Evolutionary conservation across 345 rosid genomes (phyloP), one percentile per base, ranked within the genome.

Genomic region (Camelina sativa): DNA sequence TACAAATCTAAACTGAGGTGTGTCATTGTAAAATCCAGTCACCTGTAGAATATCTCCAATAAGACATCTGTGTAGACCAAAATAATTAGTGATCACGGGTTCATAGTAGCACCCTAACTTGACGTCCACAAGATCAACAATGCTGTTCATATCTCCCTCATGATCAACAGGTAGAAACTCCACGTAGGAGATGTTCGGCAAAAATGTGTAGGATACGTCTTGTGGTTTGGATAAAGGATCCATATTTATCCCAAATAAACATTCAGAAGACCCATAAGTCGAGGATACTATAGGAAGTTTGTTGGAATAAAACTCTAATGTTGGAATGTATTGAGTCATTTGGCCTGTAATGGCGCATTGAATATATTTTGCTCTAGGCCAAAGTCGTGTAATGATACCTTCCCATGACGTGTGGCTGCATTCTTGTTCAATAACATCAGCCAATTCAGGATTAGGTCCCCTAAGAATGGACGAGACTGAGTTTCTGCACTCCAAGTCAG

Each of bases 1-100:
- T 17, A 88, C 85, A 35, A 86, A 86, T 11, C 82, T 76, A 63
- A 85, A 88, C 11, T 83, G 85, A 12, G 96, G 93, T 15, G 93
- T 76, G 4, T 48, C 80, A 70, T 88, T 85, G 82, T 86, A 71
- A 68, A 86, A 88, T 13, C 87, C 89, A 0, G 86, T 74, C 51
- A 82, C 93, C 80, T 65, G 86, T 28, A 88, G 82, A 67, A 90
- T 68, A 78, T 90, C 93, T 11, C 89, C 91, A 4, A 88, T 87
- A 43, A 81, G 60, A 67, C 84, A 90, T 41, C 96, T 80, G 44
- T 83, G 81, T 28, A 88, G 65, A 7, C 96, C 93, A 78, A 85
- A 74, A 58, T 73, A 83, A 50, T 90, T 88, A 34, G 91, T 88
- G 67, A 90, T 88, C 10, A 88, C 80, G 17, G 86, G 83, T 50